Conservation (phyloP, 164 flowering plant species). For the Kingdonia uniflora region DNA sequence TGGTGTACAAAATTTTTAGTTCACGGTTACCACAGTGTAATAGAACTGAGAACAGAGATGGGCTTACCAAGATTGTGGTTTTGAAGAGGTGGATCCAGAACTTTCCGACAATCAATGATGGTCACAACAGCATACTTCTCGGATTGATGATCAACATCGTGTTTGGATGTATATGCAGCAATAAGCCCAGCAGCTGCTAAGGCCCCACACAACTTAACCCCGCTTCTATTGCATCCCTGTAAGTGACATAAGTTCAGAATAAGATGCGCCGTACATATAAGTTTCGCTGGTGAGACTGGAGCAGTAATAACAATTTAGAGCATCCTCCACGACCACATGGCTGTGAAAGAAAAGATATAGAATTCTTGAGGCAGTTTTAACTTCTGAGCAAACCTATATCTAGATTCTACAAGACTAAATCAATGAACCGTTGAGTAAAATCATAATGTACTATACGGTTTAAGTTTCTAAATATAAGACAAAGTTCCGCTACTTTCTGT, state of each 20-base stretch:
- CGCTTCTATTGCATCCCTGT: slow-evolving; percentile 63
- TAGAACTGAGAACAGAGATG: not conserved
- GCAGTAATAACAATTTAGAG: no score
- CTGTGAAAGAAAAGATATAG: no score
- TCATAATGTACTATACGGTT: no score
- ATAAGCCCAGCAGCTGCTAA: slow-evolving; percentile 68
- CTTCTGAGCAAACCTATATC: no score
- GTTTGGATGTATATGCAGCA: slow-evolving; percentile 41
- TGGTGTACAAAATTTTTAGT: no score
- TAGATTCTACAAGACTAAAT: no score
- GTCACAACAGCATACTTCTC: slow-evolving; percentile 74
- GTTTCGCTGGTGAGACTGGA: no score
- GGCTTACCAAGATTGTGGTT: slow-evolving; percentile 33
- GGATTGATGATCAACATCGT: slow-evolving; percentile 26
- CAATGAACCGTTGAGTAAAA: no score
- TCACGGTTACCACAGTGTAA: not conserved
- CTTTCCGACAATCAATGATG: slow-evolving; percentile 54
- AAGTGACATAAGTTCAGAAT: slow-evolving; percentile 3
- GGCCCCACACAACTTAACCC: slow-evolving; percentile 52
- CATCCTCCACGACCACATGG: no score
- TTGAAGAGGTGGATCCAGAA: slow-evolving; percentile 58
- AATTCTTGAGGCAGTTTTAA: no score
- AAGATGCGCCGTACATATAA: slow-evolving; percentile 31
- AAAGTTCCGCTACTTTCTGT: no score
- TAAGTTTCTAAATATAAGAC: no score